Conservation (phyloP, 179 eudicot genomes). For the Silene coronaria region DNA sequence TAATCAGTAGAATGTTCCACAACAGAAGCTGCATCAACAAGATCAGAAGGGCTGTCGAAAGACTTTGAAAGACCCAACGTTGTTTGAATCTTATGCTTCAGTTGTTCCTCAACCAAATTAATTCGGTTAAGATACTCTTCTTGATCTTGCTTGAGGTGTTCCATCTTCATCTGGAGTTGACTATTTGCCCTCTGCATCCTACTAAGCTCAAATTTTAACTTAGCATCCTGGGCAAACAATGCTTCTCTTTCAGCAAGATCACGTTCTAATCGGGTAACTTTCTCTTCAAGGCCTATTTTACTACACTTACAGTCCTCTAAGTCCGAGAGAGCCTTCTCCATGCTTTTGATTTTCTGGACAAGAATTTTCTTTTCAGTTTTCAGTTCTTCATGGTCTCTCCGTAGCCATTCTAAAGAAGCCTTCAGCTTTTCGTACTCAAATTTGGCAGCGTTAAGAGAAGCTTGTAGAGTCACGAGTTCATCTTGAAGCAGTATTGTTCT, state of each 20-base stretch:
- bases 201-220: conserved; percentile 54
- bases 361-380: conserved; percentile 48
- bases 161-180: conserved; percentile 49
- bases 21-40: conserved; percentile 17
- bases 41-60: conserved; percentile 22
- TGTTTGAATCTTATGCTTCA: conserved; percentile 25
- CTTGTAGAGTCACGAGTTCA: conserved; percentile 47
- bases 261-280: conserved; percentile 51
- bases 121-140: conserved; percentile 40
- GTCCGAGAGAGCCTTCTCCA: conserved; percentile 46
- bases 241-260: conserved; percentile 53
- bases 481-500: conserved; percentile 45
- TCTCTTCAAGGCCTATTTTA: conserved; percentile 53
- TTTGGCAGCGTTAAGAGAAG: conserved; percentile 36
- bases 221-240: conserved; percentile 43
- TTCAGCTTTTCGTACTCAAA: conserved; percentile 51
- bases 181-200: conserved; percentile 46
- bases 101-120: conserved; percentile 40
- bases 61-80: conserved; percentile 19
- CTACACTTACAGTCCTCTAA: conserved; percentile 53
- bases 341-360: conserved; percentile 39
- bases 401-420: conserved; percentile 38
- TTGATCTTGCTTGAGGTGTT: conserved; percentile 59
- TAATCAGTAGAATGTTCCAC: conserved; percentile 8
- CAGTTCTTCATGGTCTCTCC: conserved; percentile 45